Base-by-base conservation (phyloP, 75 land plant genomes). In the Selaginella moellendorffii region DNA sequence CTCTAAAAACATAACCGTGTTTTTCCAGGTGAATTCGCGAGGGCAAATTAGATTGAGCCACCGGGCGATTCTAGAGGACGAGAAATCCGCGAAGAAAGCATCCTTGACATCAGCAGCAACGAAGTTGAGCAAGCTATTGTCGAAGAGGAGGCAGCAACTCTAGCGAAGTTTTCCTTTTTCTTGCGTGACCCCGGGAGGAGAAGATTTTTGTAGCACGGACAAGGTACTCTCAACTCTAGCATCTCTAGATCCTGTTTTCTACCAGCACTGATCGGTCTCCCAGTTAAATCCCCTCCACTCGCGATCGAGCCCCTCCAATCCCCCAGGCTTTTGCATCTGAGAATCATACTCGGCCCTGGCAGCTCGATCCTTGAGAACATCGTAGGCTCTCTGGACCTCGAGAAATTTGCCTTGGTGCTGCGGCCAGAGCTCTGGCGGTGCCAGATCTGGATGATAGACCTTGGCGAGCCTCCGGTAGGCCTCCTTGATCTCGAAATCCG, bases 41-140 rank as follows among this genome's bases (percentile, higher is more conserved):
- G 97, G 97, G 1, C 95, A 92, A 53, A 73, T 92, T 24, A 83
- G 95, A 51, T 66, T 92, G 42, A 92, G 97, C 74, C 95, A 73
- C 23, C 73, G 76, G 21, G 97, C 96, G 2, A 59, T 85, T 9
- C 80, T 83, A 63, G 80, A 74, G n/a, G 79, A 79, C 21, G 66
- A 72, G 52, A 53, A 69, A 52, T 30, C 71, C 18, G 74, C 66
- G 26, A 69, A 75, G 29, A 27, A 25, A n/a, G n/a, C n/a, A n/a
- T n/a, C n/a, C n/a, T n/a, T n/a, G n/a, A n/a, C n/a, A n/a, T n/a
- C n/a, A n/a, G n/a, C n/a, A n/a, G n/a, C n/a, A n/a, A n/a, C n/a
- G n/a, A n/a, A n/a, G n/a, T n/a, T n/a, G n/a, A n/a, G n/a, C n/a
- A n/a, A n/a, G n/a, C n/a, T n/a, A n/a, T n/a, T n/a, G n/a, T n/a